These are phyloP conservation scores for Yamadazyma triangularis DNA, from an alignment of 1,139 yeast species.

Conservation along the genomic window DNA sequence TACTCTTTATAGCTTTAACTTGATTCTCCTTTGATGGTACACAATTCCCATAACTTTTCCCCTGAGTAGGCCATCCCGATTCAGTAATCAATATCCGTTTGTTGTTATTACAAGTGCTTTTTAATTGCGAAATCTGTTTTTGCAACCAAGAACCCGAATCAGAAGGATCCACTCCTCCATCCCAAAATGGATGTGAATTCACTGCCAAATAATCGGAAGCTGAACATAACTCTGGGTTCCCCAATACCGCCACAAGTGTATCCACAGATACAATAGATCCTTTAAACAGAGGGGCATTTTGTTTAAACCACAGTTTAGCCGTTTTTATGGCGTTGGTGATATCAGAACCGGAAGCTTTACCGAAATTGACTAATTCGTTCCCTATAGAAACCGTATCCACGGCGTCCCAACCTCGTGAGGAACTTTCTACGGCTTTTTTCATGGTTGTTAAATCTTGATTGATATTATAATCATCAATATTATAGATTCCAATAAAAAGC, in stretches of 20 bases:
- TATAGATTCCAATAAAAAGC: slow-evolving; percentile 70
- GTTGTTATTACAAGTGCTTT: slow-evolving; percentile 57
- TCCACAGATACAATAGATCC: slow-evolving; percentile 78
- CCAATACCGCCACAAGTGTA: slow-evolving; percentile 68
- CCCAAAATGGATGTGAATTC: slow-evolving; percentile 80
- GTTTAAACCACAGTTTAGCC: slow-evolving; percentile 54
- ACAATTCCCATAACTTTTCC: slow-evolving; percentile 61
- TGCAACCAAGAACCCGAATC: slow-evolving; percentile 70
- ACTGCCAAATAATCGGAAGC: slow-evolving; percentile 76
- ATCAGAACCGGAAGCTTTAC: slow-evolving; percentile 56
- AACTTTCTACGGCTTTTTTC: slow-evolving; percentile 47
- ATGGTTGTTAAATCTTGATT: slow-evolving; percentile 49
- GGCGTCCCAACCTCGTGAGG: slow-evolving; percentile 66
- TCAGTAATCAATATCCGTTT: slow-evolving; percentile 64
- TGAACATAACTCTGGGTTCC: slow-evolving; percentile 68
- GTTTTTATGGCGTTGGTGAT: slow-evolving; percentile 49
- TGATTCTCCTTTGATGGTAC: slow-evolving; percentile 68
- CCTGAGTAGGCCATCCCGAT: slow-evolving; percentile 80
- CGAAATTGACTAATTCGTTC: slow-evolving; percentile 73
- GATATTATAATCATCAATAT: slow-evolving; percentile 45
- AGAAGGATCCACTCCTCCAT: slow-evolving; percentile 59
- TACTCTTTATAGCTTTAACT: slow-evolving; percentile 52
- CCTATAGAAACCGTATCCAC: slow-evolving; percentile 75
- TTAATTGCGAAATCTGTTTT: slow-evolving; percentile 62
- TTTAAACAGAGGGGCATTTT: slow-evolving; percentile 53